These are phyloP conservation scores for Tardiomyces digboiensis DNA, from an alignment of 1,139 yeast species.

Conservation along the genomic window DNA sequence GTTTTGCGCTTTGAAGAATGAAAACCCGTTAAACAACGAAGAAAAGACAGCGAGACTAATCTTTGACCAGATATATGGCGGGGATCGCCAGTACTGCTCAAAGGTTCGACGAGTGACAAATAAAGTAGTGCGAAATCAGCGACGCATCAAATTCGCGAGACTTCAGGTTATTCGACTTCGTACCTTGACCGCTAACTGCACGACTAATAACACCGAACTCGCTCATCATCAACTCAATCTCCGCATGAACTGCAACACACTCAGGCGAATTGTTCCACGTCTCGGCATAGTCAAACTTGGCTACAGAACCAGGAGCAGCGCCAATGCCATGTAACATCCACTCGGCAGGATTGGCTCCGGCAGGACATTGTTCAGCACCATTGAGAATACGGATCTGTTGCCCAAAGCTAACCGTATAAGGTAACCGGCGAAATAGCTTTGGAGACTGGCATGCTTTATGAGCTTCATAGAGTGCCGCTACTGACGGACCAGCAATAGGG, in stretches of 20 bases:
- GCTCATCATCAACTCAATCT: slow-evolving; percentile 33
- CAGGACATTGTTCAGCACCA: slow-evolving; percentile 60
- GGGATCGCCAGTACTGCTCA: slow-evolving; percentile 70
- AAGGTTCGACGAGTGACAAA: slow-evolving; percentile 45
- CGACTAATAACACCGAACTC: slow-evolving; percentile 14
- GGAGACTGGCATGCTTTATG: slow-evolving; percentile 47
- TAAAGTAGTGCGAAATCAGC: slow-evolving; percentile 36
- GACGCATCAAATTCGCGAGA: slow-evolving; percentile 37
- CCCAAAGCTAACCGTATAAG: slow-evolving; percentile 54
- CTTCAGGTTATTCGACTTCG: slow-evolving; percentile 17
- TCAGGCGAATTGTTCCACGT: slow-evolving; percentile 59
- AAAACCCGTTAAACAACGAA: slow-evolving; percentile 61
- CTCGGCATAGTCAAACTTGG: slow-evolving; percentile 52
- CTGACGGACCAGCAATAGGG: slow-evolving; percentile 17
- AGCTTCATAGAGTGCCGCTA: slow-evolving; percentile 35
- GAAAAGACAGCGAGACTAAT: slow-evolving; percentile 41
- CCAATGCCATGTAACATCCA: slow-evolving; percentile 79
- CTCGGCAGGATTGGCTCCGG: slow-evolving; percentile 69
- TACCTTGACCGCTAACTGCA: slow-evolving; percentile 15
- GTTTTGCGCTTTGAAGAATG: slow-evolving; percentile 59
- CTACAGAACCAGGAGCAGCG: slow-evolving; percentile 70
- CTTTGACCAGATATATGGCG: slow-evolving; percentile 60
- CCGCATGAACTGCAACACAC: slow-evolving; percentile 31
- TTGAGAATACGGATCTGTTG: slow-evolving; percentile 59
- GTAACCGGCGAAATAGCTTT: slow-evolving; percentile 37